Conservation (phyloP, 2,329 filamentous ascomycete genomes). For the Ophidiomyces ophidiicola region DNA sequence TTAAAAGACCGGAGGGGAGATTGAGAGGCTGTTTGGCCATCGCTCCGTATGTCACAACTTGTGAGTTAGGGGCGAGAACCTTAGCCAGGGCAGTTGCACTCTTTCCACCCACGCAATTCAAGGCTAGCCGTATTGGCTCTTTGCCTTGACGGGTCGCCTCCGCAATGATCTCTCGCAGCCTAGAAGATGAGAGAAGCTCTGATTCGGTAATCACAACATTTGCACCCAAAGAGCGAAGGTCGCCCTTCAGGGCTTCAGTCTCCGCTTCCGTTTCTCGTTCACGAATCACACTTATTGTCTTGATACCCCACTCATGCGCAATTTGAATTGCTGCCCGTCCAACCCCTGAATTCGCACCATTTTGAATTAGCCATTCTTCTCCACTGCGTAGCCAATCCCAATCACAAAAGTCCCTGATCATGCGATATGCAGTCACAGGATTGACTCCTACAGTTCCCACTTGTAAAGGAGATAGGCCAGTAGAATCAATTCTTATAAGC, state of each 20-base stretch:
- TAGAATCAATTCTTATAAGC: slow-evolving; percentile 57
- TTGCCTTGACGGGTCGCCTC: slow-evolving; percentile 61
- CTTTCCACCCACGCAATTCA: slow-evolving; percentile 93
- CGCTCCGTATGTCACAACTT: slow-evolving; percentile 85
- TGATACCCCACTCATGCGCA: slow-evolving; percentile 70
- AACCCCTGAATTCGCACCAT: slow-evolving; percentile 89
- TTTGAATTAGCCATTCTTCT: slow-evolving; percentile 95
- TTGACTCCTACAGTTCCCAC: slow-evolving; percentile 85
- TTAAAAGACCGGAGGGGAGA: slow-evolving; percentile 71
- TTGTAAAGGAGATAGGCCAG: slow-evolving; percentile 61
- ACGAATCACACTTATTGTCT: slow-evolving; percentile 80
- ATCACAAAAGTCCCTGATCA: slow-evolving; percentile 66
- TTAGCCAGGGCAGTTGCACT: slow-evolving; percentile 68
- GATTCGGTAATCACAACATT: slow-evolving; percentile 51
- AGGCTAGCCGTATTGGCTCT: slow-evolving; percentile 60
- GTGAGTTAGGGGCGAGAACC: slow-evolving; percentile 53
- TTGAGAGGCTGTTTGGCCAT: slow-evolving; percentile 82
- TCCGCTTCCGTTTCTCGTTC: slow-evolving; percentile 53
- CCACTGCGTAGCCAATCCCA: slow-evolving; percentile 41
- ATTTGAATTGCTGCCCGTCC: slow-evolving; percentile 86
- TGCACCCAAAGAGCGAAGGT: slow-evolving; percentile 50
- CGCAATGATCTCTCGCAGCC: slow-evolving; percentile 41
- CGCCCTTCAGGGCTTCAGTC: slow-evolving; percentile 51
- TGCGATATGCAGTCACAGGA: slow-evolving; percentile 85
- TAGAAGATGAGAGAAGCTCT: slow-evolving; percentile 37